Base-by-base conservation (phyloP, 2,329 filamentous ascomycete species). In the Trichoderma sp. region DNA sequence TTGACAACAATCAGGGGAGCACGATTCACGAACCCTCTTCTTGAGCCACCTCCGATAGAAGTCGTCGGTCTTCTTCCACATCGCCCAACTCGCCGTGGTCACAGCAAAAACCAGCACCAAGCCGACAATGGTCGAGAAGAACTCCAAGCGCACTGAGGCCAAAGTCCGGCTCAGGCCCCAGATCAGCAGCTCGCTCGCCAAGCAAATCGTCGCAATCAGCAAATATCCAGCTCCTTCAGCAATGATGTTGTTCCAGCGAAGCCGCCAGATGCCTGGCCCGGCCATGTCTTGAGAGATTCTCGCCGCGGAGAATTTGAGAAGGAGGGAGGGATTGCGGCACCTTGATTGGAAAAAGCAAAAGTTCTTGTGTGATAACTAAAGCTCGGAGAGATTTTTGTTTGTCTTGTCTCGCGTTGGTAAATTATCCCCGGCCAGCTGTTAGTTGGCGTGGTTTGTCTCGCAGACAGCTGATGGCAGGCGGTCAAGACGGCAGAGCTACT, bases 121-220 rank as follows among this genome's bases (percentile, higher is more conserved):
- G 40, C 82, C 83, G 37, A 84, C 68, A 55, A 87, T 83, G 7
- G 84, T 80, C 0, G 83, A 80, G 5, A 85, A 83, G 69, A 84
- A 86, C 31, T 82, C 76, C n/a, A 82, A 70, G 3, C 75, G 68
- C 2, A 73, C 75, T 0, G 72, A 71, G 11, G 77, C 72, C 19
- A 85, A 74, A 0, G 74, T 73, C 11, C 76, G 71, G 37, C 82
- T 81, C 11, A 86, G 74, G 2, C 77, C 80, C 74, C 82, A 85
- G 24, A 85, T 83, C 37, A 83, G 71, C n/a, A 85, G 71, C 72
- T 86, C 81, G 68, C 82, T 81, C 19, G 75, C 29, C 2, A 84
- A 71, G 52, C 80, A 83, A 8, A 85, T 76, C 7, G 79, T 33
- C 1, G 77, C 71, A 11, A 83, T 77, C 16, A 77, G 73, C 7